These are phyloP conservation scores for Fusarium gaditjirri DNA, from an alignment of 2,329 filamentous ascomycete genomes.

Conservation along the genomic window DNA sequence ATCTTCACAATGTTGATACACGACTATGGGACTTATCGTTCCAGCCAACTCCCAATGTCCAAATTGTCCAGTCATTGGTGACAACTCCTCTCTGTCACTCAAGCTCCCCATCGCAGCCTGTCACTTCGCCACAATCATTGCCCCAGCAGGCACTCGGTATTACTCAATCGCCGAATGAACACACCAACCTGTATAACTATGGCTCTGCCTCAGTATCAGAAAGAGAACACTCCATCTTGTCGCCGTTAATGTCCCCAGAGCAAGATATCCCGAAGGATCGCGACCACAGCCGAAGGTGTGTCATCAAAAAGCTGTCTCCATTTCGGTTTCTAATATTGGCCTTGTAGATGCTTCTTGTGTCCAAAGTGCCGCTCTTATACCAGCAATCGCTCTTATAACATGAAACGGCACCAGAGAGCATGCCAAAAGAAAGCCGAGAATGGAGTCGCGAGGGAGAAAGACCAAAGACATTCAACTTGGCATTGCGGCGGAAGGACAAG, in stretches of 20 bases:
- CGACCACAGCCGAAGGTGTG: background rate
- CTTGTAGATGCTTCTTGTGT: fast-evolving
- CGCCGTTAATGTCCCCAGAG: fast-evolving
- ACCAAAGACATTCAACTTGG: fast-evolving
- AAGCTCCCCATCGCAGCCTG: background rate
- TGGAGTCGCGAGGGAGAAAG: fast-evolving
- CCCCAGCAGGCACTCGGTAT: fast-evolving
- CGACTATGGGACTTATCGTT: background rate
- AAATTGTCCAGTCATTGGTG: background rate
- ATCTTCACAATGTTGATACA: background rate
- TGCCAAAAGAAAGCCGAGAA: fast-evolving
- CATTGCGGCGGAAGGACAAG: background rate
- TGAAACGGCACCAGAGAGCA: fast-evolving
- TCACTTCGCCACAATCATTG: fast-evolving
- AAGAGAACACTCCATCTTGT: fast-evolving
- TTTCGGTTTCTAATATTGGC: fast-evolving
- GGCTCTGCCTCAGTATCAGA: background rate
- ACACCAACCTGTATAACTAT: fast-evolving
- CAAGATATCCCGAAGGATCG: background rate
- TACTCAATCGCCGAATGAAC: background rate
- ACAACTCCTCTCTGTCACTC: fast-evolving
- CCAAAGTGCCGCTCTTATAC: fast-evolving
- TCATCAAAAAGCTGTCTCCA: fast-evolving
- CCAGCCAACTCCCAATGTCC: background rate
- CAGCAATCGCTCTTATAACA: background rate